phyloP scores from a whole-genome alignment of 2,329 filamentous ascomycete genomes.

The Colletotrichum orchidophilum region DNA sequence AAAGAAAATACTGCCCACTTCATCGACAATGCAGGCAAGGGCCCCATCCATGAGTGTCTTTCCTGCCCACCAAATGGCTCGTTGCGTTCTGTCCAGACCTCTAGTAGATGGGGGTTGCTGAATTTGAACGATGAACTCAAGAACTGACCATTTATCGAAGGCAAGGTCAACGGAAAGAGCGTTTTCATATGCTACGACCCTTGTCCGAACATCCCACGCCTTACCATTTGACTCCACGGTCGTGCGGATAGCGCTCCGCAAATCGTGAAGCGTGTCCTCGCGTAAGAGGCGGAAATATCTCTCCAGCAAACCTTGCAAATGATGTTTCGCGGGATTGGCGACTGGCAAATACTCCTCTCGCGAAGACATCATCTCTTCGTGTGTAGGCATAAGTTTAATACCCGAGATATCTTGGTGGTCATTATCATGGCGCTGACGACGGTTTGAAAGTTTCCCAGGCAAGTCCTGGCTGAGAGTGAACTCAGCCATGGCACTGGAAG shows the following conservation, averaged over 20 bases:
- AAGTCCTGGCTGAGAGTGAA: conserved; percentile 45
- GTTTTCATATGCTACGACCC: not conserved
- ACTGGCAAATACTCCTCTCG: conserved; percentile 55
- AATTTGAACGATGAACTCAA: conserved; percentile 56
- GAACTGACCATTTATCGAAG: conserved; percentile 50
- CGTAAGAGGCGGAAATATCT: conserved; percentile 64
- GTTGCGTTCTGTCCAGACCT: conserved; percentile 38
- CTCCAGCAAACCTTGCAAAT: conserved; percentile 57
- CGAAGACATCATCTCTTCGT: conserved; percentile 53
- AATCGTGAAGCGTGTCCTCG: conserved; percentile 63
- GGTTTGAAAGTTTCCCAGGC: conserved; percentile 43
- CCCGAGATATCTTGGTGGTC: conserved; percentile 55
- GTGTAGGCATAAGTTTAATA: conserved; percentile 60
- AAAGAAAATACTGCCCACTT: conserved; percentile 50
- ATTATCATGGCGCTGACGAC: conserved; percentile 57
- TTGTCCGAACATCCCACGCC: conserved; percentile 43
- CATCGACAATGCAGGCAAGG: conserved; percentile 59
- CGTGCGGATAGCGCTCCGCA: conserved; percentile 54
- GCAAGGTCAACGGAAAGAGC: conserved; percentile 39
- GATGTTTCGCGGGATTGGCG: conserved; percentile 46
- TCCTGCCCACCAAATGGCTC: conserved; percentile 61
- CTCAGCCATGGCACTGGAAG: conserved; percentile 31
- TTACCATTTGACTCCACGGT: conserved; percentile 36
- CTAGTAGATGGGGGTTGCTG: conserved; percentile 50
- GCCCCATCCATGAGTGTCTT: conserved; percentile 59